These are phyloP conservation scores for Parmelia sp. DNA, from an alignment of 495 filamentous ascomycete genomes.

Conservation along the genomic window DNA sequence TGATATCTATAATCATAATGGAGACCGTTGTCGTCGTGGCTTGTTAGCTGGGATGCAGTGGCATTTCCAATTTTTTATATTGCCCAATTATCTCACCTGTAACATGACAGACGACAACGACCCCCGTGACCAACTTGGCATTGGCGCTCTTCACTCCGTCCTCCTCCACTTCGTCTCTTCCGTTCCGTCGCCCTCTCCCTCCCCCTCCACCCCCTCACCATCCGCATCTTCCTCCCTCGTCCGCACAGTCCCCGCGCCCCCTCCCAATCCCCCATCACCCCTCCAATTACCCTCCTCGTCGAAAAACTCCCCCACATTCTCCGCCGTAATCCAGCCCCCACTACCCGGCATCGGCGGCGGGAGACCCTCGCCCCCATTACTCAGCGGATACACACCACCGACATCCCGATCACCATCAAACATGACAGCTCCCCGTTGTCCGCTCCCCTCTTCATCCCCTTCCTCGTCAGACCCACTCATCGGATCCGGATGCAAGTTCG, in stretches of 20 bases:
- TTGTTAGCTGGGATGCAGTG: neutral
- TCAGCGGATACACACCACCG: conserved; percentile 20
- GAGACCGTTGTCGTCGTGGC: neutral
- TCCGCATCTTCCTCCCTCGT: conserved; percentile 34
- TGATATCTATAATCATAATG: conserved; percentile 6
- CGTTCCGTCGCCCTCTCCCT: conserved; percentile 29
- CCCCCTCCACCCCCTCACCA: conserved; percentile 28
- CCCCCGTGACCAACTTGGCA: neutral
- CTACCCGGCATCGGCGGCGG: conserved; percentile 78
- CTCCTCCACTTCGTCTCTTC: conserved; percentile 54
- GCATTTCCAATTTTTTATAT: neutral
- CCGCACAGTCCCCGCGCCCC: conserved; percentile 39
- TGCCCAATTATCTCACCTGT: neutral
- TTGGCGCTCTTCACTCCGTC: conserved; percentile 40
- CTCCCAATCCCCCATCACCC: conserved; percentile 36
- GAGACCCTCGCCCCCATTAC: conserved; percentile 45
- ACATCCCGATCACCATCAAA: conserved; percentile 50
- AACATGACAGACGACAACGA: conserved; percentile 19
- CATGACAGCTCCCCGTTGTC: conserved; percentile 34
- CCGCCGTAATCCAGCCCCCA: conserved; percentile 91
- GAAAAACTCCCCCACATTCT: conserved; percentile 80
- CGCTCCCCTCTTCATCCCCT: conserved; percentile 37
- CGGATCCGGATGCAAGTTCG: conserved; percentile 84
- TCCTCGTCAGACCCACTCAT: conserved; percentile 43
- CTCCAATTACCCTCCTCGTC: conserved; percentile 60